phyloP scores from a whole-genome alignment of 257 asterid genomes.

The Anisodus tanguticus region DNA sequence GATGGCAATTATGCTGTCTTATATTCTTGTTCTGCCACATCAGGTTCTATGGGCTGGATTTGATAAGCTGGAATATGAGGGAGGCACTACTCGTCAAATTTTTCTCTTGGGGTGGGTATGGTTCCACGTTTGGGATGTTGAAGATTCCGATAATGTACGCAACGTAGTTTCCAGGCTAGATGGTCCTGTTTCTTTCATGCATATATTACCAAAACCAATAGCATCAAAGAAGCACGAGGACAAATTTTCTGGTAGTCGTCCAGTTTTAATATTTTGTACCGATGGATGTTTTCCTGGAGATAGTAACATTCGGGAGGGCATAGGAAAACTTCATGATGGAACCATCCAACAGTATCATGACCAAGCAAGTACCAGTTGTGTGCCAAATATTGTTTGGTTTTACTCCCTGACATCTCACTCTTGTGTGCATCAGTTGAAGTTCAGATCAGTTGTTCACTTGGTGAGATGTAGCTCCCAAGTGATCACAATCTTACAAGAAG shows the following conservation, averaged over 20 bases:
- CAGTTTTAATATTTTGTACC: conserved; percentile 72
- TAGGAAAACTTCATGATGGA: conserved; percentile 46
- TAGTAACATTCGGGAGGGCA: conserved; percentile 53
- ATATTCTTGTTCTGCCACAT: conserved; percentile 26
- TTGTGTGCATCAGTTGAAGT: conserved; percentile 73
- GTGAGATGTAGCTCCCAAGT: conserved; percentile 84
- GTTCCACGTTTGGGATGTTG: conserved; percentile 97
- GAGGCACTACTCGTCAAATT: conserved; percentile 42
- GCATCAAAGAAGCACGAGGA: conserved; percentile 54
- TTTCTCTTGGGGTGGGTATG: conserved; percentile 69
- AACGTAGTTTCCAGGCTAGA: conserved; percentile 78
- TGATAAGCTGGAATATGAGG: conserved; percentile 52
- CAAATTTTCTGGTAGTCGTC: conserved; percentile 67
- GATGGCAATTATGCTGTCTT: not conserved
- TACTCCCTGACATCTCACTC: conserved; percentile 78
- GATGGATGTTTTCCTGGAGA: conserved; percentile 70
- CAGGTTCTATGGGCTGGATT: conserved; percentile 87
- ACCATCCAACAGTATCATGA: conserved; percentile 52
- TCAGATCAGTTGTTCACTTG: conserved; percentile 75
- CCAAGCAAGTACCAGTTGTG: conserved; percentile 40
- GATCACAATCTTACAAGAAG: conserved; percentile 69
- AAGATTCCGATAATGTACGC: conserved; percentile 70
- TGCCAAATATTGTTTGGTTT: conserved; percentile 87
- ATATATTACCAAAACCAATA: conserved; percentile 63
- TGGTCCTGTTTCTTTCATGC: conserved; percentile 88